Evolutionary conservation across 1,284 basidiomycete genomes (phyloP), one percentile per base, ranked within the genome.

Genomic region (Puccinia hordei): DNA sequence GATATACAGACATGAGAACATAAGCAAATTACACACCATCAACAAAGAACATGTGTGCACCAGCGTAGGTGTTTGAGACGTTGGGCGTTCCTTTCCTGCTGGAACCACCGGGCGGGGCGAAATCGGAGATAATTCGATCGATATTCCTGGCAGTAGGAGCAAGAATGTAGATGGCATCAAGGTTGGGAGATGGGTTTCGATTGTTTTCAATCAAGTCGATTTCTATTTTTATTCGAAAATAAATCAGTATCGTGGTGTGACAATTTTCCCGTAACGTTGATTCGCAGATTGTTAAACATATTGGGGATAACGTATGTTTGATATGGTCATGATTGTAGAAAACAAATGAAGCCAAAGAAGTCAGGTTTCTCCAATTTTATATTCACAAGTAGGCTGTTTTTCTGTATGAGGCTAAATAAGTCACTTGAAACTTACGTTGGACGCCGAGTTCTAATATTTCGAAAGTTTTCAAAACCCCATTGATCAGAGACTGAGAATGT

Each of bases 131-230:
- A 84, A 99, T 89, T 24, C 95, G 90, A 82, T 97, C 92, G 69
- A 98, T 90, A 85, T 99, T 99, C 87, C 94, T 92, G 2, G 90
- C 90, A 0, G 97, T 99, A 17, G 97, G 93, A 88, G 95, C 96
- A 82, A 99, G 88, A 82, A 99, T 87, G 86, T 99, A 99, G 84
- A 98, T 88, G 33, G 93, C 94, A 86, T 97, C 93, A 74, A 95
- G 91, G 66, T 89, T 88, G 10, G 90, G 90, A 85, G 94, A 92
- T 0, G 92, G 90, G 73, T 92, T 90, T 83, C 95, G 86, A 66
- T 86, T 84, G 3, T 86, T 86, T 72, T 87, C 86, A 55, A 88
- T 85, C 13, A 86, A 83, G 81, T 88, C 88, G 78, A 88, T 85
- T 77, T 87, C 77, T 79, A 57, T 66, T 59, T 30, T 55, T 13